Percentiles rank a stretch among this genome's conserved stretches.
Conservation (phyloP, 805 yeast genomes). For the Barnettozyma botsteinii region DNA sequence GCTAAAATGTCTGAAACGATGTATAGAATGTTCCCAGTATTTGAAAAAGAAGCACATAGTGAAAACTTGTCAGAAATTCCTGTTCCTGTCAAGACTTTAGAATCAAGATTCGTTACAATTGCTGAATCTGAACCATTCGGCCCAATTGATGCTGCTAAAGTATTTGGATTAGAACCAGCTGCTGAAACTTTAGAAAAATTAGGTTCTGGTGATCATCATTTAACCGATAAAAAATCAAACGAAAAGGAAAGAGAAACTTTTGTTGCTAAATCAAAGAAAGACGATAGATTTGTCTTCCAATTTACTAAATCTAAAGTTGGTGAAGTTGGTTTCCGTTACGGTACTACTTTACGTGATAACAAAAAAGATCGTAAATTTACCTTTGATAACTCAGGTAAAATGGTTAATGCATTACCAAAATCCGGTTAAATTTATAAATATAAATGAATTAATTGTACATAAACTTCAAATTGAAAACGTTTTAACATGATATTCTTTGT, state of each 20-base stretch:
- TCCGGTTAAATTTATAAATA: slow-evolving; percentile 19
- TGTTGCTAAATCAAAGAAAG: slow-evolving; percentile 36
- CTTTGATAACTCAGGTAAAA: slow-evolving; percentile 63
- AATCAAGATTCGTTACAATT: slow-evolving; percentile 78
- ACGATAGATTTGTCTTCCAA: slow-evolving; percentile 64
- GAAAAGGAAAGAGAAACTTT: slow-evolving; percentile 33
- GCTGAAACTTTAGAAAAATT: slow-evolving; percentile 66
- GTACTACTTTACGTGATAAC: slow-evolving; percentile 82
- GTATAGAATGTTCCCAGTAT: slow-evolving; percentile 80
- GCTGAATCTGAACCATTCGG: slow-evolving; percentile 96
- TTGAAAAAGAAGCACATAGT: slow-evolving; percentile 38
- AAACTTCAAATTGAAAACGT: background rate
- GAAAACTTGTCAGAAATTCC: slow-evolving; percentile 95
- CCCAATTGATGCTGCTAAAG: slow-evolving; percentile 88
- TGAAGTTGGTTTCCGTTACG: slow-evolving; percentile 85
- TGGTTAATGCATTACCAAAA: slow-evolving; percentile 25
- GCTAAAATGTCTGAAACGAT: slow-evolving; percentile 52
- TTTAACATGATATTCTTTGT: background rate
- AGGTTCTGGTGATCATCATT: slow-evolving; percentile 49
- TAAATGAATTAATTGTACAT: slow-evolving; percentile 6
- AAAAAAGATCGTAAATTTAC: slow-evolving; percentile 77
- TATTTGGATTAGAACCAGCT: slow-evolving; percentile 85
- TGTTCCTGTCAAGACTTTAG: slow-evolving; percentile 73
- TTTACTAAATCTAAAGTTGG: slow-evolving; percentile 80
- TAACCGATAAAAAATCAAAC: slow-evolving; percentile 22